Evolutionary conservation across 306 rosid species (phyloP).

Genomic region (Alnus glutinosa): DNA sequence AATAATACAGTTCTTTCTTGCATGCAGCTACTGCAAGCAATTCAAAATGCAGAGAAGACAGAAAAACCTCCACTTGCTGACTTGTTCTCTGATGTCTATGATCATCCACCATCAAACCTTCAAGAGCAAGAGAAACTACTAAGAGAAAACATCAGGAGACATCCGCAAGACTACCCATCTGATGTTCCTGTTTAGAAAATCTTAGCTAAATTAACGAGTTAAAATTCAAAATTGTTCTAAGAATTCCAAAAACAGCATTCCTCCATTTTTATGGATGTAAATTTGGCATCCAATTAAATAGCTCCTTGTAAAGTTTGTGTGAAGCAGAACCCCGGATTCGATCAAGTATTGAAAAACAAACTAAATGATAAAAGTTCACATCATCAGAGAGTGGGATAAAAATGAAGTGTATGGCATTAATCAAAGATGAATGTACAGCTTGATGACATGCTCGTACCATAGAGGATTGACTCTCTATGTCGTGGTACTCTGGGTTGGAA

Average conservation of each 20-base stretch:
- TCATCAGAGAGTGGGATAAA: too few species aligned
- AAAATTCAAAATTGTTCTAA: not conserved
- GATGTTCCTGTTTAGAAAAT: constrained; percentile 57
- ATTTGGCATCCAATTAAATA: too few species aligned
- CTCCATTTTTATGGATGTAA: not conserved
- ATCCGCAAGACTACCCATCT: constrained; percentile 59
- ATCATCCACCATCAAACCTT: constrained; percentile 56
- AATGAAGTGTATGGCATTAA: too few species aligned
- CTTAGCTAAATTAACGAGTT: not conserved
- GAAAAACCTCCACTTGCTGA: constrained; percentile 61
- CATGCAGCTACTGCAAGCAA: constrained; percentile 53
- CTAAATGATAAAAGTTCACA: too few species aligned
- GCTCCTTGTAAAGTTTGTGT: too few species aligned
- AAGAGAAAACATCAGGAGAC: constrained; percentile 42
- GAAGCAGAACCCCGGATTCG: too few species aligned
- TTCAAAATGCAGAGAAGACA: constrained; percentile 65
- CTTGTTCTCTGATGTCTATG: constrained; percentile 62
- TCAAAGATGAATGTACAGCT: too few species aligned
- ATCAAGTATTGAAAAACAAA: too few species aligned
- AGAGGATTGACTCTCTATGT: too few species aligned
- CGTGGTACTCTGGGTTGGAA: too few species aligned
- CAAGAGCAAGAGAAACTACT: constrained; percentile 54
- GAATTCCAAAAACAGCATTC: not conserved
- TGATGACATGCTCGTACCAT: too few species aligned
- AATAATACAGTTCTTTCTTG: constrained; percentile 4